phyloP scores from a whole-genome alignment of 805 yeast genomes.

The Geotrichum ghanense region DNA sequence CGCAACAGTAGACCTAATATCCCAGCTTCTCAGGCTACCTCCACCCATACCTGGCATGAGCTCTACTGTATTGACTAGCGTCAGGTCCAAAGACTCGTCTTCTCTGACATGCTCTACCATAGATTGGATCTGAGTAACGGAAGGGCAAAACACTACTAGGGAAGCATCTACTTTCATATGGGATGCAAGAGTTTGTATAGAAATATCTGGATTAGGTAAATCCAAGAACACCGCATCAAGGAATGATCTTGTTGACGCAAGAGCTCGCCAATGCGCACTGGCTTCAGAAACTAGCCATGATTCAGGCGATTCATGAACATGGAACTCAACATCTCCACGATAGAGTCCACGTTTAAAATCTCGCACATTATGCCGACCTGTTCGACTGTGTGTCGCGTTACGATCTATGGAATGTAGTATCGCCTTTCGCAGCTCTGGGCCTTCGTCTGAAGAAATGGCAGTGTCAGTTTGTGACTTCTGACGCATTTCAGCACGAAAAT shows the following conservation, averaged over 20 bases:
- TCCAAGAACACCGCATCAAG: constrained; percentile 37
- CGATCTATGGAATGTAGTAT: constrained; percentile 36
- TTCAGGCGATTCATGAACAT: constrained; percentile 31
- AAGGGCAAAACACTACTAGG: constrained; percentile 36
- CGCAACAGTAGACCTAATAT: constrained; percentile 30
- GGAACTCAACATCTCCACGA: constrained; percentile 34
- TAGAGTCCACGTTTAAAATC: constrained; percentile 35
- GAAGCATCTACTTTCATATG: constrained; percentile 33
- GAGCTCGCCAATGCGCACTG: constrained; percentile 16
- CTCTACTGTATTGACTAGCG: constrained; percentile 32
- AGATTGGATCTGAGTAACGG: constrained; percentile 37
- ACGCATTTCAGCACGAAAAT: constrained; percentile 12
- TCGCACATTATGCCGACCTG: constrained; percentile 32
- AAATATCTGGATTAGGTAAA: constrained; percentile 33
- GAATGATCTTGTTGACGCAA: constrained; percentile 16
- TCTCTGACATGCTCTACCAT: constrained; percentile 25
- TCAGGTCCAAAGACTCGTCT: constrained; percentile 25
- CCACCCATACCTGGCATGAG: constrained; percentile 35
- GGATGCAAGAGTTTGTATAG: constrained; percentile 25
- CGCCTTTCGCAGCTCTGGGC: constrained; percentile 22
- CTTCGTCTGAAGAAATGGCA: constrained; percentile 8
- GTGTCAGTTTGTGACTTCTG: neutral
- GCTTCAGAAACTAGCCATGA: constrained; percentile 28
- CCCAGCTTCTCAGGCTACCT: constrained; percentile 44
- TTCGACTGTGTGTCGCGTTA: constrained; percentile 28